These are phyloP conservation scores for Scenedesmus sp. DNA, from an alignment of 163 green algal genomes.

Conservation along the genomic window DNA sequence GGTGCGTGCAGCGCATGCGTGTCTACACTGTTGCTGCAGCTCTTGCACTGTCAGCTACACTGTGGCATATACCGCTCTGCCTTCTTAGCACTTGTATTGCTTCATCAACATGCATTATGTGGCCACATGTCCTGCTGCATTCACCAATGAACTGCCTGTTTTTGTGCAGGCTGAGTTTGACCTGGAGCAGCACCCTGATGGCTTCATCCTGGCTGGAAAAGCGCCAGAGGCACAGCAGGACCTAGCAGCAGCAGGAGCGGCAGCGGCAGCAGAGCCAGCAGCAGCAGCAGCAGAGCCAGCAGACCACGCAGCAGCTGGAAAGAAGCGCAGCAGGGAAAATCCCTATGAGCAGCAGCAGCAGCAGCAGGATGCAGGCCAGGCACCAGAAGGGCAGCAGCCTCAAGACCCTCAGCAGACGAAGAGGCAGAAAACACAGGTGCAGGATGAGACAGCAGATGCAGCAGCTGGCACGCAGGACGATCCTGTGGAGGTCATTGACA, in stretches of 20 bases:
- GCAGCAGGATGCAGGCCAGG: slow-evolving; percentile 5
- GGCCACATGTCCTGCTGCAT: too few species aligned
- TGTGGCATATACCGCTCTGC: too few species aligned
- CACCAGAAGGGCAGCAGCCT: not conserved
- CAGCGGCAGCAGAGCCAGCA: too few species aligned
- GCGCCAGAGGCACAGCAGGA: slow-evolving; percentile 6
- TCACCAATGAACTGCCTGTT: too few species aligned
- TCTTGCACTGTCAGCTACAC: too few species aligned
- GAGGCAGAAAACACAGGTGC: slow-evolving; percentile 23
- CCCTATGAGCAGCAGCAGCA: not conserved
- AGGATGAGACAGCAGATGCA: slow-evolving; percentile 10
- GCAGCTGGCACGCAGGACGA: slow-evolving; percentile 20
- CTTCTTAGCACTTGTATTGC: too few species aligned
- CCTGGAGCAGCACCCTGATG: too few species aligned
- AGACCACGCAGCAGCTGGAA: slow-evolving; percentile 10
- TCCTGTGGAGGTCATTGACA: not conserved
- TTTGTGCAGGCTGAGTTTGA: too few species aligned
- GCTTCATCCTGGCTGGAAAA: slow-evolving; percentile 45
- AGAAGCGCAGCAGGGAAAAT: slow-evolving; percentile 18
- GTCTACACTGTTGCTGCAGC: too few species aligned
- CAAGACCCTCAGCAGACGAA: not conserved
- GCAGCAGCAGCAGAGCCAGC: slow-evolving; percentile 27
- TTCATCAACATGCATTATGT: too few species aligned
- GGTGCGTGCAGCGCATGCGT: too few species aligned
- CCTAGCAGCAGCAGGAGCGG: too few species aligned